phyloP scores from a whole-genome alignment of 805 yeast species.

The Starmerella cellae region DNA sequence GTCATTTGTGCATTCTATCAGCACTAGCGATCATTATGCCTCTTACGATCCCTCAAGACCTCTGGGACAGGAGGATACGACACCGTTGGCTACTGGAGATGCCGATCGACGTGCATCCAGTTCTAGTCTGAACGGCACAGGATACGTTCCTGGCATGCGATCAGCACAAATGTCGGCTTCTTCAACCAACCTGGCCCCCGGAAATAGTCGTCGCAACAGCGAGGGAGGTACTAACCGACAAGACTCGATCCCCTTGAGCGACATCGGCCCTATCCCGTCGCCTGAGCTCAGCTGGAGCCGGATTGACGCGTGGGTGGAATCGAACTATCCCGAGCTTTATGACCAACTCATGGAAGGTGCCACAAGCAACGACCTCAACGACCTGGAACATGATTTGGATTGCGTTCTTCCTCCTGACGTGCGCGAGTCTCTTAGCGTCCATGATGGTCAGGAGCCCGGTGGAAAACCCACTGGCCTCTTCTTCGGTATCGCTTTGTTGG shows the following conservation, averaged over 20 bases:
- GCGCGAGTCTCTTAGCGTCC: constrained; percentile 61
- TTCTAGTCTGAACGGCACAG: constrained; percentile 13
- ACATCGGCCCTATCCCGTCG: constrained; percentile 53
- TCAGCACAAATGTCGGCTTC: constrained; percentile 25
- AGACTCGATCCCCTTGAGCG: constrained; percentile 31
- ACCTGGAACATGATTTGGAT: constrained; percentile 70
- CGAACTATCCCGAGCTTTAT: constrained; percentile 65
- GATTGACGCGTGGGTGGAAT: constrained; percentile 68
- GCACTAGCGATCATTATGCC: constrained; percentile 31
- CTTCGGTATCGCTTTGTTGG: constrained; percentile 68
- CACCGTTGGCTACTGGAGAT: constrained; percentile 15
- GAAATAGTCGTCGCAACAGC: constrained; percentile 14
- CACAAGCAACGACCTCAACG: constrained; percentile 63
- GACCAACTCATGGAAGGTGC: constrained; percentile 70
- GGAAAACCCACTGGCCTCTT: constrained; percentile 67
- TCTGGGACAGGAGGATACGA: constrained; percentile 16
- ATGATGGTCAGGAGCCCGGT: constrained; percentile 80
- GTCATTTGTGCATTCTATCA: constrained; percentile 29
- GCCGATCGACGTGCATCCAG: constrained; percentile 12
- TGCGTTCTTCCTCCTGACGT: constrained; percentile 68
- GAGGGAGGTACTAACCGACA: constrained; percentile 16
- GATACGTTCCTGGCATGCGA: constrained; percentile 28
- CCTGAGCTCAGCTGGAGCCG: constrained; percentile 78
- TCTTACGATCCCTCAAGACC: constrained; percentile 24
- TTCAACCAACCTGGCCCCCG: constrained; percentile 4